Evolutionary conservation across 225 moss, liverwort and hornwort genomes (phyloP).

Genomic region (Straminergon stramineum): DNA sequence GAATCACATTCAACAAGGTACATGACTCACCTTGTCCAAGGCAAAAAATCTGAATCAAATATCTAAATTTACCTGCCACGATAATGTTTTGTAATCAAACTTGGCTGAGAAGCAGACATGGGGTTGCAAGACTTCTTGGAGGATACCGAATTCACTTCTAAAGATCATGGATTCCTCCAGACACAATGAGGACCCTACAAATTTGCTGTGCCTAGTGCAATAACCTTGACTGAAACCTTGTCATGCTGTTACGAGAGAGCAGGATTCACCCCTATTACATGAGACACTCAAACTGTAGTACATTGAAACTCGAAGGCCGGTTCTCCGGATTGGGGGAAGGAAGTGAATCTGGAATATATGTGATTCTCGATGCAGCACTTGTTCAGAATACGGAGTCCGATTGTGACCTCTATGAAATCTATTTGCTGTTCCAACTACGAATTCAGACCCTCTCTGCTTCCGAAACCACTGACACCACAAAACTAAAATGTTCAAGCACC

Average conservation of each 20-base stretch:
- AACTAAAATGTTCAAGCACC: neutral
- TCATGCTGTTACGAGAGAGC: neutral
- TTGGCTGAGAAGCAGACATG: no score
- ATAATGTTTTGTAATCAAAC: no score
- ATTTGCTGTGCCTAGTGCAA: neutral
- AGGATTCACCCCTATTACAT: neutral
- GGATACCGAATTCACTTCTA: neutral
- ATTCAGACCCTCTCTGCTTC: neutral
- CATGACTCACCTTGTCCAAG: no score
- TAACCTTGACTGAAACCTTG: neutral
- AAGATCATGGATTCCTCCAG: neutral
- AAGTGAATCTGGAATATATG: neutral
- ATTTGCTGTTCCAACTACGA: neutral
- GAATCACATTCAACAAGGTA: no score
- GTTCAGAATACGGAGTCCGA: neutral
- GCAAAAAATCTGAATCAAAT: no score
- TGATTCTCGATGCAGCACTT: neutral
- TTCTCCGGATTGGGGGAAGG: neutral
- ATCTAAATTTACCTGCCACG: no score
- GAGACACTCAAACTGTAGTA: neutral
- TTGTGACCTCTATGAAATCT: neutral
- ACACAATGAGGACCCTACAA: neutral
- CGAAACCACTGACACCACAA: neutral
- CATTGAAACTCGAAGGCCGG: neutral
- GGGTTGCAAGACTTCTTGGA: no score